Evolutionary conservation across 1,139 yeast species (phyloP).

Genomic region (Saccharomycopsis hybrid): DNA sequence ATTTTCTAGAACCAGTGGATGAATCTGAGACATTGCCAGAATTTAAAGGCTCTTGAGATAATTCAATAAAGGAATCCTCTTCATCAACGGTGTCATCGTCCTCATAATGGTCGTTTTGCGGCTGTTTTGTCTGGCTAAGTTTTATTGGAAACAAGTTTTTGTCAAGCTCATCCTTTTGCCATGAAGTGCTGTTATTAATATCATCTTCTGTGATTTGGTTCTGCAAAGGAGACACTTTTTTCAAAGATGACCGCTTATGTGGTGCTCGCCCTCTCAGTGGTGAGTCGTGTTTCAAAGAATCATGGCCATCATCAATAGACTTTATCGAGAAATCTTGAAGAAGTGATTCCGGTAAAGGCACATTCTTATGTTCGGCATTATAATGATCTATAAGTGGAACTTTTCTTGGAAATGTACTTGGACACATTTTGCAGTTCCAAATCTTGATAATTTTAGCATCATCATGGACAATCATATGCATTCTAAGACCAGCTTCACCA

Average conservation of each 20-base stretch:
- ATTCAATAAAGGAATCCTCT: neutral
- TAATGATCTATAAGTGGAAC: conserved; percentile 41
- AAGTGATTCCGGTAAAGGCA: conserved; percentile 13
- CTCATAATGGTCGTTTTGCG: neutral
- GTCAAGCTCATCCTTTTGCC: no score
- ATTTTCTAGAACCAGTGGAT: neutral
- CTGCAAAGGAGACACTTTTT: no score
- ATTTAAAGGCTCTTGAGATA: neutral
- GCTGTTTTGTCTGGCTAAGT: no score
- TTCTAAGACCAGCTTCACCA: conserved; percentile 60
- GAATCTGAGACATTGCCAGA: neutral
- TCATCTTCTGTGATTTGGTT: no score
- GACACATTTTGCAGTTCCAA: conserved; percentile 58
- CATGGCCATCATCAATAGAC: neutral
- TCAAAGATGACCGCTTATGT: no score
- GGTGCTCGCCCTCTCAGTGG: no score
- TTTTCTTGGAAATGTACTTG: conserved; percentile 35
- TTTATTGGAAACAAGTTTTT: no score
- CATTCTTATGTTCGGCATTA: conserved; percentile 30
- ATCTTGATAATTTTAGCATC: conserved; percentile 42
- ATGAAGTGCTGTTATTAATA: neutral
- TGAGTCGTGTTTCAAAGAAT: no score
- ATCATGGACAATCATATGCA: conserved; percentile 67
- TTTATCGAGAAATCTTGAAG: no score
- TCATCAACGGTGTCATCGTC: neutral